Conservation (phyloP, 305 asterid species). For the Caryopteris hybrid region DNA sequence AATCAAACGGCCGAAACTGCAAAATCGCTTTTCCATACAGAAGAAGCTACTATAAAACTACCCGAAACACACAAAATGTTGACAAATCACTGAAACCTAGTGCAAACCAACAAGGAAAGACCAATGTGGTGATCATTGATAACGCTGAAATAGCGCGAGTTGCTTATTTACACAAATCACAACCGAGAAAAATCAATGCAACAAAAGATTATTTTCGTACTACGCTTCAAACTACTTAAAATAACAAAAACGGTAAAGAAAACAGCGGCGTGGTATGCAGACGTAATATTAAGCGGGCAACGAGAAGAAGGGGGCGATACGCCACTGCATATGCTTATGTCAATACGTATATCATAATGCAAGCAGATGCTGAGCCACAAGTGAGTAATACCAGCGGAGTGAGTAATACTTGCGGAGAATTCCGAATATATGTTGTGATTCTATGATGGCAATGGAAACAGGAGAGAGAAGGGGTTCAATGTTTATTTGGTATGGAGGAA, state of each 20-base stretch:
- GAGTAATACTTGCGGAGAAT: background rate
- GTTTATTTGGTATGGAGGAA: too few relatives aligned
- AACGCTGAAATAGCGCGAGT: background rate
- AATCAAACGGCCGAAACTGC: background rate
- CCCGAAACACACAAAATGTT: background rate
- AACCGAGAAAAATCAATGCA: background rate
- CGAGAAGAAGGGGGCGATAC: background rate
- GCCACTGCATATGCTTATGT: background rate
- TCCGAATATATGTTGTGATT: too few relatives aligned
- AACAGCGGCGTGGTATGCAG: background rate
- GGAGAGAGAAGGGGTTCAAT: too few relatives aligned
- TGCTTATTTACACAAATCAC: background rate
- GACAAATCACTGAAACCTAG: background rate
- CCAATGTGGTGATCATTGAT: background rate
- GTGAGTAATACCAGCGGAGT: background rate
- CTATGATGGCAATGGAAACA: too few relatives aligned
- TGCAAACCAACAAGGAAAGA: background rate
- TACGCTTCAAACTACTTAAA: background rate
- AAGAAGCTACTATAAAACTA: too few relatives aligned
- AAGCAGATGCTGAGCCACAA: background rate
- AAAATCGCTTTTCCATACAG: background rate
- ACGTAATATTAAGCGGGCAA: background rate
- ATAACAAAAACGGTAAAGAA: background rate
- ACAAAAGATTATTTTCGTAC: background rate
- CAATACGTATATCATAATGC: too few relatives aligned